Percentiles rank a stretch among this genome's conserved stretches.
Conservation (phyloP, 768 basidiomycete species). For the Xerocomellus amylosporus region DNA sequence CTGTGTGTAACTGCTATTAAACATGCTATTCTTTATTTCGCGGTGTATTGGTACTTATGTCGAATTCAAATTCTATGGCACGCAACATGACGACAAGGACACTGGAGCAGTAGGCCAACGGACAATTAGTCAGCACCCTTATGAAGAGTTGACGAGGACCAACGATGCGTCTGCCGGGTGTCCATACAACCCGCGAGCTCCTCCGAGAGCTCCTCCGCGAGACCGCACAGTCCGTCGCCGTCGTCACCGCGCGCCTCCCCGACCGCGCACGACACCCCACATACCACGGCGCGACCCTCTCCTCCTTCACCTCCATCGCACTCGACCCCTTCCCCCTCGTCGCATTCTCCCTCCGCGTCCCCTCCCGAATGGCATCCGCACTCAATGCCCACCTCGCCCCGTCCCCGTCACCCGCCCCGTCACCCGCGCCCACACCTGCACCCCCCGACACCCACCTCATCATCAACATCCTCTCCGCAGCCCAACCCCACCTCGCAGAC, state of each 20-base stretch:
- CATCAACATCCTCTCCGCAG: conserved; percentile 74
- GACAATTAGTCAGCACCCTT: too few species aligned
- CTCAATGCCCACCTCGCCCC: conserved; percentile 36
- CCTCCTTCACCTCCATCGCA: conserved; percentile 89
- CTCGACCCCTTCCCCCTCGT: conserved; percentile 87
- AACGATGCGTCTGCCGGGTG: too few species aligned
- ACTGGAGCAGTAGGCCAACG: too few species aligned
- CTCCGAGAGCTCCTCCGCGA: conserved; percentile 66
- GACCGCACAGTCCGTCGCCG: conserved; percentile 81
- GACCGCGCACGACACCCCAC: not conserved
- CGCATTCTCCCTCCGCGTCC: conserved; percentile 85
- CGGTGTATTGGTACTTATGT: too few species aligned
- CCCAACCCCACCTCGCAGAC: conserved; percentile 59
- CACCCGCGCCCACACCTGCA: too few species aligned
- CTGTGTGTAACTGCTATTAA: too few species aligned
- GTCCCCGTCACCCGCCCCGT: not conserved
- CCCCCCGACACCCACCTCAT: conserved; percentile 51
- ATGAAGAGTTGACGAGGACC: too few species aligned
- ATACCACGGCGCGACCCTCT: conserved; percentile 90
- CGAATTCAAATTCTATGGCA: too few species aligned
- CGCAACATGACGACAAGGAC: too few species aligned
- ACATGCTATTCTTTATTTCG: too few species aligned
- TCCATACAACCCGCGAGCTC: conserved; percentile 7
- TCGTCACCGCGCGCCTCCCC: conserved; percentile 70
- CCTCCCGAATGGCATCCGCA: conserved; percentile 79